Evolutionary conservation across 2,329 filamentous ascomycete species (phyloP).

Genomic region (Neofusicoccum laricinum): DNA sequence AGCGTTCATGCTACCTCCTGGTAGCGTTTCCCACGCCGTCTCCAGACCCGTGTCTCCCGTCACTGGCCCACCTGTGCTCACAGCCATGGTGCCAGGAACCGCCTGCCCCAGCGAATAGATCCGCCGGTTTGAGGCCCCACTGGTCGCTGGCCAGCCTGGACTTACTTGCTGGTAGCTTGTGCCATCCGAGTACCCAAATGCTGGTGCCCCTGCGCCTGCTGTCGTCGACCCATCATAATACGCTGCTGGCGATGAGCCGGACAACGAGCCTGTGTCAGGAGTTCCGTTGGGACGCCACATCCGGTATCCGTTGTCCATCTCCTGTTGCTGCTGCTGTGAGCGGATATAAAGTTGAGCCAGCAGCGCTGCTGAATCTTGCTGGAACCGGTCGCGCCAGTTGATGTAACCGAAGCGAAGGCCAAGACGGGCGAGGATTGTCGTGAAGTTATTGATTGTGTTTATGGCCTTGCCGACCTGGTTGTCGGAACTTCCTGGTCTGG

Average conservation of each 20-base stretch:
- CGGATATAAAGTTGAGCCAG: constrained; percentile 42
- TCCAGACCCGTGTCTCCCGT: constrained; percentile 15
- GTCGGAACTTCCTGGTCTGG: constrained; percentile 24
- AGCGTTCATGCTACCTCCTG: constrained; percentile 20
- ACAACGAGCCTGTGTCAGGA: neutral
- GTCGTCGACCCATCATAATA: constrained; percentile 7
- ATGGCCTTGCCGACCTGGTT: constrained; percentile 42
- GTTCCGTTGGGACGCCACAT: constrained; percentile 1
- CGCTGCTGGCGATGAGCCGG: constrained; percentile 9
- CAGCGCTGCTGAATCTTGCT: constrained; percentile 42
- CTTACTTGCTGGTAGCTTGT: neutral
- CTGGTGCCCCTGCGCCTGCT: neutral
- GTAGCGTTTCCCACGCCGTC: constrained; percentile 20
- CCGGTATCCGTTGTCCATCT: neutral
- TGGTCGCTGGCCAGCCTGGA: neutral
- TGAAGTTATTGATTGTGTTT: constrained; percentile 47
- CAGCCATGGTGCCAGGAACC: neutral
- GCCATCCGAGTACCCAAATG: neutral
- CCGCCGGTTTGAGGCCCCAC: neutral
- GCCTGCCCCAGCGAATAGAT: constrained; percentile 6
- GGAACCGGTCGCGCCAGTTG: constrained; percentile 50
- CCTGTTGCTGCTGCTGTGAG: constrained; percentile 14
- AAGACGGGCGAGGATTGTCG: constrained; percentile 44
- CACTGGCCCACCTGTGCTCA: neutral
- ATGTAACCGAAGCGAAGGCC: constrained; percentile 49